Evolutionary conservation across 2,329 filamentous ascomycete species (phyloP).

Genomic region (Trichophyton simii): DNA sequence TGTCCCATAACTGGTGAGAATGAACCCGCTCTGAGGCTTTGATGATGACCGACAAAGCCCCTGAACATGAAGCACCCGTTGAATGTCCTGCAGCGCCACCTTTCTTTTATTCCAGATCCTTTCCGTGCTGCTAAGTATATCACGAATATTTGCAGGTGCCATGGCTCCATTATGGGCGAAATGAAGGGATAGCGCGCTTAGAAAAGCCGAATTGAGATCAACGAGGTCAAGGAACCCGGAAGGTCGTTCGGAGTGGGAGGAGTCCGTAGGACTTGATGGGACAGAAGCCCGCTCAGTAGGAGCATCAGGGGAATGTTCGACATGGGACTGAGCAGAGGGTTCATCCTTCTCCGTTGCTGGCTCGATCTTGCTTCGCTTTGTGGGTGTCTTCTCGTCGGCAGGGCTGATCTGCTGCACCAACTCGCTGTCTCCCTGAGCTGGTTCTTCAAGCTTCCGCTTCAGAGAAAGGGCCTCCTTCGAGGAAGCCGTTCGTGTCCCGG

Average conservation of each 20-base stretch:
- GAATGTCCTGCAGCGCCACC: constrained; percentile 54
- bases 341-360: neutral
- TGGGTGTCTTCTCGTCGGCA: neutral
- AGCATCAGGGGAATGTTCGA: constrained; percentile 10
- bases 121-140: constrained; percentile 50
- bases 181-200: constrained; percentile 56
- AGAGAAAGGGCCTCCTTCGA: constrained; percentile 24
- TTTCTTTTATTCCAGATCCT: constrained; percentile 60
- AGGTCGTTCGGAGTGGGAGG: constrained; percentile 12
- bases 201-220: constrained; percentile 52
- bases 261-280: constrained; percentile 28
- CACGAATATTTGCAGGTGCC: constrained; percentile 50
- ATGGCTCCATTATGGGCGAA: constrained; percentile 54
- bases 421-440: neutral
- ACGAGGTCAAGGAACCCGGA: constrained; percentile 41
- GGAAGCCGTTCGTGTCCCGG: constrained; percentile 18
- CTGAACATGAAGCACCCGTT: constrained; percentile 54
- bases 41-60: neutral
- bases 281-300: neutral
- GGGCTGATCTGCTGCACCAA: neutral
- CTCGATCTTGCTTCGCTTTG: neutral
- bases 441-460: constrained; percentile 26
- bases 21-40: constrained; percentile 17
- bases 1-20: constrained; percentile 30
- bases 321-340: neutral